phyloP scores from a whole-genome alignment of 345 rosid species.

The Gossypium raimondii region DNA sequence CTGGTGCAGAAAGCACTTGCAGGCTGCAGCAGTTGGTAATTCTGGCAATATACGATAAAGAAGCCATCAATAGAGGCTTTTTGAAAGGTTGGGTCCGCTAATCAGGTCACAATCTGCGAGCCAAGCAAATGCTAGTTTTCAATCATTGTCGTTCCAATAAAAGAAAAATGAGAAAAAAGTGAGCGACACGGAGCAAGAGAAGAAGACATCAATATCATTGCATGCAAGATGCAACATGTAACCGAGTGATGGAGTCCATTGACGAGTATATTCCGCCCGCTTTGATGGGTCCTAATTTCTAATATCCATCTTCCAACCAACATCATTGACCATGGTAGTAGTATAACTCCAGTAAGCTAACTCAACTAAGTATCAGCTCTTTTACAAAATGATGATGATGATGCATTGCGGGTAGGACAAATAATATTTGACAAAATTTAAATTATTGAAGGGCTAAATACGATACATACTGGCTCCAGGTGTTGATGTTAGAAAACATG shows the following conservation, averaged over 20 bases:
- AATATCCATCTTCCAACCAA: slow-evolving; percentile 8
- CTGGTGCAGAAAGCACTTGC: slow-evolving; percentile 19
- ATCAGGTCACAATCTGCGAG: slow-evolving; percentile 27
- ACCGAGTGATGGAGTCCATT: slow-evolving; percentile 16
- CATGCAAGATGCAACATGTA: slow-evolving; percentile 23
- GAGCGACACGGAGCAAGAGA: neutral
- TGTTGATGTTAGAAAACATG: slow-evolving; percentile 17
- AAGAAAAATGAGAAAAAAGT: neutral
- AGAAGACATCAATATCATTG: slow-evolving; percentile 18
- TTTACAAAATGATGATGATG: neutral
- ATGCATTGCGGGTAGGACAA: slow-evolving; percentile 7
- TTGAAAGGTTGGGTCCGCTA: slow-evolving; percentile 26
- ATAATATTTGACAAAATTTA: slow-evolving; percentile 10
- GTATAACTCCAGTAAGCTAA: neutral
- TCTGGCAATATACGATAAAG: slow-evolving; percentile 5
- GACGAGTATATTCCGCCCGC: slow-evolving; percentile 7
- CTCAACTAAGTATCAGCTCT: slow-evolving; percentile 9
- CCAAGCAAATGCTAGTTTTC: slow-evolving; percentile 24
- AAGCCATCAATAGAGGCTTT: slow-evolving; percentile 19
- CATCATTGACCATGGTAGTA: slow-evolving; percentile 8
- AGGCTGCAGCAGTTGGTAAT: slow-evolving; percentile 16
- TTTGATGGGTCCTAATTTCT: slow-evolving; percentile 18
- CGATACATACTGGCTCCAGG: slow-evolving; percentile 8
- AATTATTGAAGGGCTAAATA: slow-evolving; percentile 20
- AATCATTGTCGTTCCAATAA: slow-evolving; percentile 22